phyloP scores from a whole-genome alignment of 768 basidiomycete genomes.

The Hemileccinum rubropunctum region DNA sequence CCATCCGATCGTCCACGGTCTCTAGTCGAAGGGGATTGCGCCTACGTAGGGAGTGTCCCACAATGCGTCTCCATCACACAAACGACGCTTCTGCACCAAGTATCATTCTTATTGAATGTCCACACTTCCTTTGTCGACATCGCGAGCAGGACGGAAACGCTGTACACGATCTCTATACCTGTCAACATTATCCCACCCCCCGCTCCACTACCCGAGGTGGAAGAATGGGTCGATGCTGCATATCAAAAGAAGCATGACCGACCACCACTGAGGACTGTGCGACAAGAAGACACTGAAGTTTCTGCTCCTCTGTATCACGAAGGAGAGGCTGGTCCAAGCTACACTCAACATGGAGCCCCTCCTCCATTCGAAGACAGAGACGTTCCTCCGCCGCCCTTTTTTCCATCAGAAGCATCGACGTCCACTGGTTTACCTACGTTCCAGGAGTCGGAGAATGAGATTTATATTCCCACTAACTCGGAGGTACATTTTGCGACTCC shows the following conservation, averaged over 20 bases:
- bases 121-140: slow-evolving; percentile 77
- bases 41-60: slow-evolving; percentile 52
- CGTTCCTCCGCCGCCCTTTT: slow-evolving; percentile 66
- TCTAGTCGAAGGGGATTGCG: slow-evolving; percentile 42
- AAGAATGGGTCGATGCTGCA: slow-evolving; percentile 66
- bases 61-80: slow-evolving; percentile 80
- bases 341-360: slow-evolving; percentile 59
- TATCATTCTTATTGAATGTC: slow-evolving; percentile 73
- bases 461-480: slow-evolving; percentile 51
- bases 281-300: slow-evolving; percentile 63
- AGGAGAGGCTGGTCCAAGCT: slow-evolving; percentile 76
- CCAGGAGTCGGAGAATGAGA: slow-evolving; percentile 75
- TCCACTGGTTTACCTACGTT: slow-evolving; percentile 67
- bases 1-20: slow-evolving; percentile 44
- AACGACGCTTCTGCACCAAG: slow-evolving; percentile 76
- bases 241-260: slow-evolving; percentile 89
- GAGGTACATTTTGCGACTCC: slow-evolving; percentile 39
- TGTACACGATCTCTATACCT: slow-evolving; percentile 64
- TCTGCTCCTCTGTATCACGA: slow-evolving; percentile 65
- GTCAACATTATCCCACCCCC: slow-evolving; percentile 69
- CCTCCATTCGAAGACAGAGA: slow-evolving; percentile 86
- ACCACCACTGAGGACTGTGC: slow-evolving; percentile 68
- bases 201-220: slow-evolving; percentile 77
- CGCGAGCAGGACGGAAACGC: slow-evolving; percentile 61
- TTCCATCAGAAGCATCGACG: slow-evolving; percentile 56